A percentile compares a stretch with the other conserved stretches of the same genome.
Evolutionary conservation across 2,329 filamentous ascomycete species (phyloP).

Genomic region (Helminthosporium solani): DNA sequence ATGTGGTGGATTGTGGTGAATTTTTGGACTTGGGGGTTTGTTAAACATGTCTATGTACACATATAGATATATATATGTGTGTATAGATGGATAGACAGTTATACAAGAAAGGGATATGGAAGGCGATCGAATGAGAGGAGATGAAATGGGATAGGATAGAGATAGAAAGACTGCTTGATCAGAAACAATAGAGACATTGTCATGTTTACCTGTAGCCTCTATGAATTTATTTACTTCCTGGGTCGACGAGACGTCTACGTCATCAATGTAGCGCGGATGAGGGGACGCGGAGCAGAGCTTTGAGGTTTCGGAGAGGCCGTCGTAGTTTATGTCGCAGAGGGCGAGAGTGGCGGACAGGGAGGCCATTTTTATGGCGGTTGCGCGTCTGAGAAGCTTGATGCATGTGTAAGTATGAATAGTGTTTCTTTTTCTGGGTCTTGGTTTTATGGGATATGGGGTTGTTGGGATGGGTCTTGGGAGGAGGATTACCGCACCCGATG

Average conservation of each 20-base stretch:
- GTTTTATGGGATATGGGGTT: background rate
- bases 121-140: too few species aligned
- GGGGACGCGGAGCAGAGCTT: conserved; percentile 44
- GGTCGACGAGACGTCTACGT: conserved; percentile 51
- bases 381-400: too few species aligned
- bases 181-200: too few species aligned
- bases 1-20: conserved; percentile 44
- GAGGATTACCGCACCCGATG: conserved; percentile 44
- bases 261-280: conserved; percentile 28
- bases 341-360: conserved; percentile 44
- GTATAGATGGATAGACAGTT: too few species aligned
- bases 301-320: conserved; percentile 45
- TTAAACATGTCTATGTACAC: too few species aligned
- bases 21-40: conserved; percentile 29
- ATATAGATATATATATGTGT: too few species aligned
- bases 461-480: background rate
- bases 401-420: too few species aligned
- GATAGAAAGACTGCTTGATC: too few species aligned
- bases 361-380: conserved; percentile 51
- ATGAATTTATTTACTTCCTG: conserved; percentile 48
- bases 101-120: too few species aligned
- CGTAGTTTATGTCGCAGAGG: conserved; percentile 40
- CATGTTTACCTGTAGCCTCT: conserved; percentile 10
- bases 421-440: too few species aligned
- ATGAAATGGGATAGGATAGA: background rate